phyloP scores from a whole-genome alignment of 305 asterid species.

The Caryopteris hybrid region DNA sequence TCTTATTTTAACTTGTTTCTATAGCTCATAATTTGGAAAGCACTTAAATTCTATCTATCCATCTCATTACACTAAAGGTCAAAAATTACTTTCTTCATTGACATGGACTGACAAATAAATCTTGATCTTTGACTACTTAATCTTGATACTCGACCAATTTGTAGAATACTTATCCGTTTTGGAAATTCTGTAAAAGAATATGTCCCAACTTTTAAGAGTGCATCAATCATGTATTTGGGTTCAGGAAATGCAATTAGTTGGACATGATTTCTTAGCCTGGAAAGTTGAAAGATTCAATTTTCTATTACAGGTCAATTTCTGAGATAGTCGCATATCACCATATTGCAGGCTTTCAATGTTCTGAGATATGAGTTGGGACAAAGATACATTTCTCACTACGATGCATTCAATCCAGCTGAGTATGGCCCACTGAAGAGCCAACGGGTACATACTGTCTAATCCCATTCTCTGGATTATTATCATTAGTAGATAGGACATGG shows the following conservation, averaged over 20 bases:
- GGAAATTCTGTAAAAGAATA: neutral
- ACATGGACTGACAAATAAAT: neutral
- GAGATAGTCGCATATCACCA: conserved; percentile 35
- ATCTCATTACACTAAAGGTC: neutral
- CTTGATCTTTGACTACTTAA: neutral
- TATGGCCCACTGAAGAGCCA: conserved; percentile 80
- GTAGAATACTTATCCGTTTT: neutral
- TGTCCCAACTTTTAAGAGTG: too few species aligned
- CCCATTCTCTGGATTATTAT: neutral
- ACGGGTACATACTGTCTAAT: conserved; percentile 41
- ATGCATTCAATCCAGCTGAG: conserved; percentile 63
- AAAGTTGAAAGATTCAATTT: conserved; percentile 25
- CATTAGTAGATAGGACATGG: neutral
- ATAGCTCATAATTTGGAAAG: neutral
- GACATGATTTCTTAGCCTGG: neutral
- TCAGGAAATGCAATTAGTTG: conserved; percentile 12
- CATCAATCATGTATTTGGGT: neutral
- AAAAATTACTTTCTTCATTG: neutral
- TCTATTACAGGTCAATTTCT: conserved; percentile 40
- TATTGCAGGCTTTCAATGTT: conserved; percentile 81
- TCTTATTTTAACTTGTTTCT: neutral
- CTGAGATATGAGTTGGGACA: conserved; percentile 70
- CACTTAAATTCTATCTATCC: neutral
- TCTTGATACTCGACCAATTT: conserved; percentile 1
- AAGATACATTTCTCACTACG: conserved; percentile 70